These are phyloP conservation scores for Mortierella sp. DNA, from an alignment of 371 early-diverging fungal species.

Conservation along the genomic window DNA sequence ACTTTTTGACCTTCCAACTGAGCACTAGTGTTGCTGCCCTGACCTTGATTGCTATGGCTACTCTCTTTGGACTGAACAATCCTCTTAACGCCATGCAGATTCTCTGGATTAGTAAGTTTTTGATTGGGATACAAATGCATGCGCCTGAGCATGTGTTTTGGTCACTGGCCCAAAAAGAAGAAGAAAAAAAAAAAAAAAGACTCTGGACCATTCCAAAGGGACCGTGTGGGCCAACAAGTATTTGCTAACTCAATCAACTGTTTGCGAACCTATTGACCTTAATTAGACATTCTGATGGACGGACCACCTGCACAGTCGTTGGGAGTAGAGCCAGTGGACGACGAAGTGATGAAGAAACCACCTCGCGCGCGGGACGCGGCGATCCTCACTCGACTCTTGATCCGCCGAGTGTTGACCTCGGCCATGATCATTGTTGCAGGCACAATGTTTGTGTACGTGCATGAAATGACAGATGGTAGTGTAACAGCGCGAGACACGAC, in stretches of 20 bases:
- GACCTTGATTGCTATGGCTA: slow-evolving; percentile 86
- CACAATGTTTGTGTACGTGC: slow-evolving; percentile 86
- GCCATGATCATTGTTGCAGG: slow-evolving; percentile 87
- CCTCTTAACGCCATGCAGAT: slow-evolving; percentile 98
- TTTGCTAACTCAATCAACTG: neutral
- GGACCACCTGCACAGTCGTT: slow-evolving; percentile 93
- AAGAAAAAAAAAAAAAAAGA: too few species aligned
- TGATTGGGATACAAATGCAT: neutral
- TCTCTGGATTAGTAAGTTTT: slow-evolving; percentile 90
- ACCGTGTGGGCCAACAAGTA: neutral
- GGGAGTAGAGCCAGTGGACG: slow-evolving; percentile 89
- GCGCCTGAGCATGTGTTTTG: neutral
- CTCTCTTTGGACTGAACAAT: slow-evolving; percentile 86
- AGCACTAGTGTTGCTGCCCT: slow-evolving; percentile 88
- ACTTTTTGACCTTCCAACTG: slow-evolving; percentile 90
- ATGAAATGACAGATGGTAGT: slow-evolving; percentile 81
- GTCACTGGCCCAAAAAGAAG: too few species aligned
- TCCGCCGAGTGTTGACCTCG: slow-evolving; percentile 81
- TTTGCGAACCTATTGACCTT: slow-evolving; percentile 9
- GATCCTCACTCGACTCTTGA: slow-evolving; percentile 79
- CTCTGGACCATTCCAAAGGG: too few species aligned
- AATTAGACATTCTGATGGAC: slow-evolving; percentile 88
- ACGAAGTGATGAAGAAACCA: slow-evolving; percentile 85
- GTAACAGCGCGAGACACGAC: slow-evolving; percentile 88
- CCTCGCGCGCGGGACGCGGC: slow-evolving; percentile 78